phyloP scores from a whole-genome alignment of 768 basidiomycete species.

The Agaricus bisporus region DNA sequence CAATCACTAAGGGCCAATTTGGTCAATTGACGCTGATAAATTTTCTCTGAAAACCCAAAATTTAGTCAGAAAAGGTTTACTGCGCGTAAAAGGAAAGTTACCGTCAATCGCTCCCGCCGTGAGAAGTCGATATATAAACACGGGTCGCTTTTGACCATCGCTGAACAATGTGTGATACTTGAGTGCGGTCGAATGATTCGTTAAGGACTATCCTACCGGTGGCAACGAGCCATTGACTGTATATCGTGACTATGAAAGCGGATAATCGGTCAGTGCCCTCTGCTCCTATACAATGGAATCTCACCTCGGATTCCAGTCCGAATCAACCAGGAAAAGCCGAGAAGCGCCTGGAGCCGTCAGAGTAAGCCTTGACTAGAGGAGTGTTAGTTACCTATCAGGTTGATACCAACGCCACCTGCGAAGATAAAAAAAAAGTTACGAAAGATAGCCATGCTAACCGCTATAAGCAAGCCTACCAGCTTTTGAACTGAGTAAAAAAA shows the following conservation, averaged over 20 bases:
- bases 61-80: slow-evolving; percentile 2
- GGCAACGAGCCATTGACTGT: slow-evolving; percentile 97
- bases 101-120: slow-evolving; percentile 91
- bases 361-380: not conserved
- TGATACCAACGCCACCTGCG: slow-evolving; percentile 86
- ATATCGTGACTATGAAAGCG: slow-evolving; percentile 63
- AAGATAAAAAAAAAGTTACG: no score
- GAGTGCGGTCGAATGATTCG: not conserved
- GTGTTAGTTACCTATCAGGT: slow-evolving; percentile 63
- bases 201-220: slow-evolving; percentile 46
- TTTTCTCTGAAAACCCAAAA: slow-evolving; percentile 56
- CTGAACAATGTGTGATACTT: slow-evolving; percentile 29
- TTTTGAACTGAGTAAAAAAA: slow-evolving; percentile 92
- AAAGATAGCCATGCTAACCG: not conserved
- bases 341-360: slow-evolving; percentile 56
- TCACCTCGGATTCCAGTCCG: slow-evolving; percentile 92
- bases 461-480: slow-evolving; percentile 39
- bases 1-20: slow-evolving; percentile 89
- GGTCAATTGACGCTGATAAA: slow-evolving; percentile 90
- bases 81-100: slow-evolving; percentile 16
- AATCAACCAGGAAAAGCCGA: slow-evolving; percentile 79
- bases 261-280: not conserved
- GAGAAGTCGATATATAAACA: slow-evolving; percentile 84
- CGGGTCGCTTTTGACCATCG: slow-evolving; percentile 90
- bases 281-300: slow-evolving; percentile 1